Percentiles rank a stretch among this genome's conserved stretches.
These are phyloP conservation scores for Trypanosoma scelopori DNA, from an alignment of 208 protist species.

Conservation along the genomic window DNA sequence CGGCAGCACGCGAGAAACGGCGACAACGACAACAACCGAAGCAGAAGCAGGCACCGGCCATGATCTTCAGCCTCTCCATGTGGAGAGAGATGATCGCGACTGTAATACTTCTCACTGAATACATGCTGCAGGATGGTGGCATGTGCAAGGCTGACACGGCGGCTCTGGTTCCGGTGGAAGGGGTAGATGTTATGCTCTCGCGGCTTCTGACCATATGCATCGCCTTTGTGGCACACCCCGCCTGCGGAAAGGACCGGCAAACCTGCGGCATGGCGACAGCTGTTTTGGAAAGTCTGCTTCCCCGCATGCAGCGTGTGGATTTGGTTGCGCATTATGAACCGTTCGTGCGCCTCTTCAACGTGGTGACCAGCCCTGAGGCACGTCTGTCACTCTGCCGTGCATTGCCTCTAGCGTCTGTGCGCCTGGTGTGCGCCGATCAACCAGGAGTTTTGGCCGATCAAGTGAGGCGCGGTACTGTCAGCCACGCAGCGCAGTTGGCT, in stretches of 20 bases:
- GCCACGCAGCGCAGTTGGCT: slow-evolving; percentile 41
- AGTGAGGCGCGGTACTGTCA: neutral
- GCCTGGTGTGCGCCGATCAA: neutral
- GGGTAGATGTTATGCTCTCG: slow-evolving; percentile 49
- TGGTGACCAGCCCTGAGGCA: slow-evolving; percentile 69
- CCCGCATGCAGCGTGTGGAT: slow-evolving; percentile 26
- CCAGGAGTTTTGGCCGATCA: slow-evolving; percentile 1
- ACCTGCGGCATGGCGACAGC: slow-evolving; percentile 48
- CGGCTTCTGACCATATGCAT: slow-evolving; percentile 80
- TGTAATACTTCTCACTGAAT: slow-evolving; percentile 54
- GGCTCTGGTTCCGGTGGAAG: neutral
- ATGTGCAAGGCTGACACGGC: too few species aligned
- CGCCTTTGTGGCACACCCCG: slow-evolving; percentile 74
- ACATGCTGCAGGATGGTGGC: slow-evolving; percentile 16
- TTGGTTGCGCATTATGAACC: slow-evolving; percentile 54
- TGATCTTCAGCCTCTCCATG: slow-evolving; percentile 76
- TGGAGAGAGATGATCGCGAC: slow-evolving; percentile 88
- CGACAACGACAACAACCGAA: too few species aligned
- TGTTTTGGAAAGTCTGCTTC: slow-evolving; percentile 32
- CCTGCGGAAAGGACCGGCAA: slow-evolving; percentile 58
- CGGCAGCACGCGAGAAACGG: neutral
- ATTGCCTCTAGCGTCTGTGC: slow-evolving; percentile 25
- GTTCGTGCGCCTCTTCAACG: slow-evolving; percentile 77
- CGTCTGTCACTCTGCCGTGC: slow-evolving; percentile 58
- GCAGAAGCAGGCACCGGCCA: slow-evolving; percentile 34